Evolutionary conservation across 441 rosid species (phyloP).

Genomic region (Metrosideros polymorpha): DNA sequence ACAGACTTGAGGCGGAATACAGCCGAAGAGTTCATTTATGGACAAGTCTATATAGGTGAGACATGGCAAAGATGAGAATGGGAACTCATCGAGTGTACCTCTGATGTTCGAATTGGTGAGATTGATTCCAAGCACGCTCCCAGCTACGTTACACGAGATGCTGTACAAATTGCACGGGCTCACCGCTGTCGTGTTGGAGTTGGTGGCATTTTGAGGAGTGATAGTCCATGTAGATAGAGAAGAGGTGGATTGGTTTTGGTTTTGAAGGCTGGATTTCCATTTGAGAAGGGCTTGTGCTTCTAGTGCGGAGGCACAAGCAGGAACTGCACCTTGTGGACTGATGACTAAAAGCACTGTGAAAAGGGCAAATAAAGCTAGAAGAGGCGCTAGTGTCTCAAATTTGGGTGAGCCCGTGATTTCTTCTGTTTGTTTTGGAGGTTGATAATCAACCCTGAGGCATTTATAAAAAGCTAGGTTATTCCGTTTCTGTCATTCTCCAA

Average conservation of each 20-base stretch:
- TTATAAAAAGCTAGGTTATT: neutral
- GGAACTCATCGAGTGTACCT: constrained; percentile 19
- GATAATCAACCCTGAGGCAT: neutral
- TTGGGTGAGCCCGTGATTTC: neutral
- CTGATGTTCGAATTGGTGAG: constrained; percentile 11
- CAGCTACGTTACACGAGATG: constrained; percentile 14
- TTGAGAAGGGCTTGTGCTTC: constrained; percentile 21
- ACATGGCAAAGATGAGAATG: constrained; percentile 11
- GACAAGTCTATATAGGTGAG: constrained; percentile 12
- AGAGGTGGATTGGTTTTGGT: neutral
- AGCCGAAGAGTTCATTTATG: constrained; percentile 11
- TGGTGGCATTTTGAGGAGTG: neutral
- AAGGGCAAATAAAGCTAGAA: neutral
- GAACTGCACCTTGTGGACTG: neutral
- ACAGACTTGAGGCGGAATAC: constrained; percentile 17
- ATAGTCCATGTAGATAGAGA: constrained; percentile 13
- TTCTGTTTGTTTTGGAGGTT: neutral
- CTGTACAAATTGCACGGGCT: constrained; percentile 24
- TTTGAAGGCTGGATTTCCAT: constrained; percentile 23
- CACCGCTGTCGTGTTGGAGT: neutral
- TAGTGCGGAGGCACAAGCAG: neutral
- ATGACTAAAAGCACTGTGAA: neutral
- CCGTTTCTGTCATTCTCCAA: neutral
- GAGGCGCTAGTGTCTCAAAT: neutral
- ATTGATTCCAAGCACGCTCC: constrained; percentile 11